phyloP scores from a whole-genome alignment of 345 rosid species.

The Citrus mangshanensis region DNA sequence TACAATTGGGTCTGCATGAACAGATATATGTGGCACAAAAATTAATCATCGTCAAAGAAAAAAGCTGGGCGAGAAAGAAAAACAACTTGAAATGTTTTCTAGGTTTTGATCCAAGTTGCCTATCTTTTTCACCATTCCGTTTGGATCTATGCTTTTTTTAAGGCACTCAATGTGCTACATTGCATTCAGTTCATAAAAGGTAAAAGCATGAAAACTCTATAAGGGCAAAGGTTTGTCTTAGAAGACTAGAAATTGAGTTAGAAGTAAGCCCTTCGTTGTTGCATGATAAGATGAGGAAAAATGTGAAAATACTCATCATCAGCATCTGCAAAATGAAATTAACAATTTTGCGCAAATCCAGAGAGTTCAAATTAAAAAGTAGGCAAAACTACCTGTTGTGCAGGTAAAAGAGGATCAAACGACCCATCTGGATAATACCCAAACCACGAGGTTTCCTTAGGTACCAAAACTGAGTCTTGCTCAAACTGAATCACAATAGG shows the following conservation, averaged over 20 bases:
- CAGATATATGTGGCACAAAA: background rate
- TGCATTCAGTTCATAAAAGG: background rate
- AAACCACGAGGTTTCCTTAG: constrained; percentile 84
- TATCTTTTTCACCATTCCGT: background rate
- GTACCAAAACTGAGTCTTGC: constrained; percentile 67
- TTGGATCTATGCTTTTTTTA: background rate
- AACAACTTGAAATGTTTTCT: constrained; percentile 1
- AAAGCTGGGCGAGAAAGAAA: background rate
- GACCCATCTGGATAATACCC: constrained; percentile 79
- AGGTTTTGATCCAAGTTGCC: background rate
- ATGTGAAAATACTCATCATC: background rate
- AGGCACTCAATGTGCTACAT: background rate
- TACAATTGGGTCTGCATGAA: constrained; percentile 50
- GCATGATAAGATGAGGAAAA: background rate
- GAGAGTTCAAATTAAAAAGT: background rate
- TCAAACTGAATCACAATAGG: constrained; percentile 53
- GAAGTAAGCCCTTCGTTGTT: background rate
- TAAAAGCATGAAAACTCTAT: background rate
- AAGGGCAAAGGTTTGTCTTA: background rate
- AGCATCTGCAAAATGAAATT: background rate
- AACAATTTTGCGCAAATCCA: background rate
- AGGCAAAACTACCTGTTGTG: constrained; percentile 46
- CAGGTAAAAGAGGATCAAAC: constrained; percentile 50
- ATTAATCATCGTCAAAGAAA: background rate
- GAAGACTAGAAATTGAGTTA: background rate